Base-by-base conservation (phyloP, 176 grass and related monocot genomes). In the Secale cereale region DNA sequence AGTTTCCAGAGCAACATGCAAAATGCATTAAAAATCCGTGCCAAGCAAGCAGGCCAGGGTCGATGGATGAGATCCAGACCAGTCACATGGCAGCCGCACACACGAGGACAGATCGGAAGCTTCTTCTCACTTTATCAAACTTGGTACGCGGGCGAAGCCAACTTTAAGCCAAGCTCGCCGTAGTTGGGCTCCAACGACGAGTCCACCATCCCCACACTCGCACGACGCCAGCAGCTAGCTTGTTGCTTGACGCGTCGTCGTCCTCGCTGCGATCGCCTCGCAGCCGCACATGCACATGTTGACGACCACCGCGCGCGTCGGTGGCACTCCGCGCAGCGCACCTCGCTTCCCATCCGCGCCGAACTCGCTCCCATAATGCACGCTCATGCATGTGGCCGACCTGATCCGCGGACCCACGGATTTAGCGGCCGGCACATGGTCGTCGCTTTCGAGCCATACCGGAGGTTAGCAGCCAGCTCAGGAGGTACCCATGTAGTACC, bases 401-500 rank as follows among this genome's bases (percentile, higher is more conserved):
- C 56, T 80, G 69, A 85, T 63, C 46, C 45, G 74, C 17, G 67
- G 86, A 15, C 78, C 89, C 70, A 81, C 76, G 10, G n/a, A 87
- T 69, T 87, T 87, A 87, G 81, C 64, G 37, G 88, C 88, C 74
- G 64, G 57, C 87, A 82, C 81, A 82, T 90, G 81, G 37, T 31
- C 66, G 23, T 92, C 85, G 43, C 81, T 74, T 87, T 87, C 84
- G 17, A 74, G 28, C 41, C 57, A n/a, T 22, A 19, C 82, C 43
- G 41, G 20, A 45, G 22, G 17, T 37, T 28, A 45, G 37, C 54
- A 1, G 54, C 54, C 54, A 57, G 27, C n/a, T 22, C 8, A 26
- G 20, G 30, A 19, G 22, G 15, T 66, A 13, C 36, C 17, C 1
- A 26, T 73, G 41, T 39, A n/a, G n/a, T 41, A 36, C 69, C 19